Conservation (phyloP, 805 yeast species). For the Komagataella pseudopastoris region DNA sequence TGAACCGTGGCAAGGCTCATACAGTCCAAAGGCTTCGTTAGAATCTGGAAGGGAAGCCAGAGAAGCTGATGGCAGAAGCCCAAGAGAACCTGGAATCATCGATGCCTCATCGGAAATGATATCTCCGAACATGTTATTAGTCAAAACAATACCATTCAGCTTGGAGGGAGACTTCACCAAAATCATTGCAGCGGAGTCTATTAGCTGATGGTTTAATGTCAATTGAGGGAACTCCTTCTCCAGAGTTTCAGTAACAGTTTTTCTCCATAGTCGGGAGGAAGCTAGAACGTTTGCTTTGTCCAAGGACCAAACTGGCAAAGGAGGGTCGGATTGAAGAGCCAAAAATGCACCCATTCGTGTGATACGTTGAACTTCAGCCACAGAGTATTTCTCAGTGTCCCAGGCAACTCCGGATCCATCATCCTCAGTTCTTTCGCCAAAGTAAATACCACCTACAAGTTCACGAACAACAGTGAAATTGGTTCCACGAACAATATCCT, state of each 20-base stretch:
- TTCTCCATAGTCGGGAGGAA: slow-evolving; percentile 92
- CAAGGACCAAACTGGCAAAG: slow-evolving; percentile 88
- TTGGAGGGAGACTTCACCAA: slow-evolving; percentile 82
- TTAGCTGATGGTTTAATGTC: slow-evolving; percentile 81
- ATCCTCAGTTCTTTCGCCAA: slow-evolving; percentile 92
- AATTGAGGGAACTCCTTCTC: slow-evolving; percentile 83
- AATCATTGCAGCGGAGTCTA: slow-evolving; percentile 98
- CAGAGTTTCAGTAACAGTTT: slow-evolving; percentile 77
- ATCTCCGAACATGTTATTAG: slow-evolving; percentile 97
- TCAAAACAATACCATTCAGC: slow-evolving; percentile 84
- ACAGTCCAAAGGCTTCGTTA: slow-evolving; percentile 86
- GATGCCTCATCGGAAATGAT: slow-evolving; percentile 97
- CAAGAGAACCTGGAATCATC: slow-evolving; percentile 95
- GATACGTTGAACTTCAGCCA: slow-evolving; percentile 86
- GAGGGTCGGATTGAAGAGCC: slow-evolving; percentile 89
- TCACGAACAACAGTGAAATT: slow-evolving; percentile 91
- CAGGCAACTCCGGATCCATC: slow-evolving; percentile 77
- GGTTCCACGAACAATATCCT: slow-evolving; percentile 80
- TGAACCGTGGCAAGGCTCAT: slow-evolving; percentile 98
- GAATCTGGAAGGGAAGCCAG: slow-evolving; percentile 95
- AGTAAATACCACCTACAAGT: slow-evolving; percentile 95
- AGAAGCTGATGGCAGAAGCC: slow-evolving; percentile 91
- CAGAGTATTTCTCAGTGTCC: slow-evolving; percentile 89
- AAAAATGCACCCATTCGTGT: slow-evolving; percentile 97
- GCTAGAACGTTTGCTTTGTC: slow-evolving; percentile 98